A percentile compares a stretch with the other conserved stretches of the same genome.
Evolutionary conservation across 345 rosid genomes (phyloP).

Genomic region (Melaleuca alternifolia): DNA sequence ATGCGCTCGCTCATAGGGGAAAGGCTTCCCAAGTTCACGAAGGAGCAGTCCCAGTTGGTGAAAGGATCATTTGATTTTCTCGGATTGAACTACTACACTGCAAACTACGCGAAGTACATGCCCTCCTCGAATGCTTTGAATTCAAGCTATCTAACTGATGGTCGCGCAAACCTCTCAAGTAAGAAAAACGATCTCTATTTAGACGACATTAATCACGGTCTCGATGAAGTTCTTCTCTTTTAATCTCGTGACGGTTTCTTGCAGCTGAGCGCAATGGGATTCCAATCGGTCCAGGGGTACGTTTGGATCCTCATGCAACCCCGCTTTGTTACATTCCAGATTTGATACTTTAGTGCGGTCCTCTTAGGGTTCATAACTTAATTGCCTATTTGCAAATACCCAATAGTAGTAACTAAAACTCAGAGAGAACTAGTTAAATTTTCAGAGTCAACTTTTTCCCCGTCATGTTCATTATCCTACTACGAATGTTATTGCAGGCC

Average conservation of each 20-base stretch:
- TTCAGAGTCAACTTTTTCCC: not conserved
- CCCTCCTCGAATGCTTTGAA: not conserved
- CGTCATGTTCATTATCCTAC: no score
- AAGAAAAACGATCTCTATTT: not conserved
- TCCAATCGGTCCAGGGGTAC: conserved; percentile 7
- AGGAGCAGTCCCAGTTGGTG: conserved; percentile 18
- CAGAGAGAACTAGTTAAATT: not conserved
- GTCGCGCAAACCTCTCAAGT: conserved; percentile 9
- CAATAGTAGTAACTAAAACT: not conserved
- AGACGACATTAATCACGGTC: not conserved
- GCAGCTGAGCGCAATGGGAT: not conserved
- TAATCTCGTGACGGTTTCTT: not conserved
- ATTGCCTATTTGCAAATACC: not conserved
- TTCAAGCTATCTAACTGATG: conserved; percentile 22
- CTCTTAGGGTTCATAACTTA: not conserved
- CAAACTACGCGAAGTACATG: conserved; percentile 13
- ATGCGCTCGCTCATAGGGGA: conserved; percentile 19
- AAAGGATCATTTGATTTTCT: conserved; percentile 45
- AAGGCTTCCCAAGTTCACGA: conserved; percentile 28
- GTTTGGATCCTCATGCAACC: not conserved
- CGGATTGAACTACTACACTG: conserved; percentile 38
- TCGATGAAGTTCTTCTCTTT: not conserved
- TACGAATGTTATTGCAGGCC: conserved; percentile 2
- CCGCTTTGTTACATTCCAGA: not conserved
- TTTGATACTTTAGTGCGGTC: not conserved